Conservation (phyloP, 495 filamentous ascomycete species). For the Penicillium dipodomyicola region DNA sequence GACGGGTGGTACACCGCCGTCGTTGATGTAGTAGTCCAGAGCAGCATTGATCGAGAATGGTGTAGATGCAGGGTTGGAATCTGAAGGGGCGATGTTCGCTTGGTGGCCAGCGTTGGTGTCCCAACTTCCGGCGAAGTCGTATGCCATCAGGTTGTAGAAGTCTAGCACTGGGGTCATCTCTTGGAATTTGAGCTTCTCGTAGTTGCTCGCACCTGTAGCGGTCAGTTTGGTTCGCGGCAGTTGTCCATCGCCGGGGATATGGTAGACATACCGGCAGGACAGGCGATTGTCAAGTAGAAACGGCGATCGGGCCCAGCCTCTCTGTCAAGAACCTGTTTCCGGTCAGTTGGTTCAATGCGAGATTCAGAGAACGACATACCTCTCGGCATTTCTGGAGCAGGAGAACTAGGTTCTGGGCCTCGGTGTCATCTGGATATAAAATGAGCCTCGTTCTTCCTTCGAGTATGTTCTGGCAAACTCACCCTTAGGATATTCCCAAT, state of each 20-base stretch:
- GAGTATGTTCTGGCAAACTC: background rate
- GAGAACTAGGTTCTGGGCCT: constrained; percentile 69
- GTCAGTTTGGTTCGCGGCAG: constrained; percentile 17
- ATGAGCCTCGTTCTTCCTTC: constrained; percentile 7
- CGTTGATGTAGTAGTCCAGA: constrained; percentile 58
- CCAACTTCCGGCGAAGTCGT: constrained; percentile 81
- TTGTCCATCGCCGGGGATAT: constrained; percentile 3
- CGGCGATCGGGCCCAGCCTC: constrained; percentile 56
- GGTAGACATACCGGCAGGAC: constrained; percentile 35
- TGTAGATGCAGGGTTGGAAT: constrained; percentile 56
- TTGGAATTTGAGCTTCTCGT: constrained; percentile 60
- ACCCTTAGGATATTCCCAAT: constrained; percentile 60
- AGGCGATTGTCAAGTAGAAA: constrained; percentile 78
- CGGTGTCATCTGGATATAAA: constrained; percentile 37
- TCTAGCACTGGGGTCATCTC: constrained; percentile 76
- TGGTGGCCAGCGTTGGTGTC: constrained; percentile 72
- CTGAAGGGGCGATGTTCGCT: constrained; percentile 66
- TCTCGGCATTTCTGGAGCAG: constrained; percentile 65
- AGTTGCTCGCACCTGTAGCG: constrained; percentile 55
- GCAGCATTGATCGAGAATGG: constrained; percentile 48
- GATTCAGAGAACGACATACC: constrained; percentile 25
- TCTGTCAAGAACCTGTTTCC: constrained; percentile 53
- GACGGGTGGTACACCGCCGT: constrained; percentile 54
- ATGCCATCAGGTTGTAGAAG: constrained; percentile 79
- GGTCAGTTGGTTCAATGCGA: constrained; percentile 6